Percentiles rank a stretch among this genome's conserved stretches.
phyloP scores from a whole-genome alignment of 1,284 basidiomycete genomes.

The Neolentinus lepideus region DNA sequence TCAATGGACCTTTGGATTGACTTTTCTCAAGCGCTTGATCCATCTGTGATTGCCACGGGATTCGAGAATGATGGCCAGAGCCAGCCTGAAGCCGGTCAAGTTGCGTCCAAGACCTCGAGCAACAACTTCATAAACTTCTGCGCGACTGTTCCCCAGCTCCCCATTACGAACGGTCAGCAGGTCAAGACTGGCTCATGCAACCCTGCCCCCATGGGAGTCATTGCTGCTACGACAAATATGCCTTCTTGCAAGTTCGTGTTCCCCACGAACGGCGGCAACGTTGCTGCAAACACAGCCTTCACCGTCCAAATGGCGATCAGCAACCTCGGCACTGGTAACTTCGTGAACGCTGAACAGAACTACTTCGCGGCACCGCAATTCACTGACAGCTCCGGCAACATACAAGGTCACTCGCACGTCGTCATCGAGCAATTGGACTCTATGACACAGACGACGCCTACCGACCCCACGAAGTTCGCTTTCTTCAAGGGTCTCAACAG shows the following conservation, averaged over 20 bases:
- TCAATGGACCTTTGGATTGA: no score
- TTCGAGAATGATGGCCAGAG: conserved; percentile 38
- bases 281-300: conserved; percentile 47
- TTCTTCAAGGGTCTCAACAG: conserved; percentile 67
- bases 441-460: conserved; percentile 41
- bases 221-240: conserved; percentile 49
- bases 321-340: conserved; percentile 53
- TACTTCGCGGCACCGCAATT: conserved; percentile 67
- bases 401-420: conserved; percentile 60
- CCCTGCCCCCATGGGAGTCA: conserved; percentile 54
- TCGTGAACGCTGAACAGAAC: conserved; percentile 51
- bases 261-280: conserved; percentile 46
- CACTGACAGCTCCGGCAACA: conserved; percentile 41
- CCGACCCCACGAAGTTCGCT: conserved; percentile 46
- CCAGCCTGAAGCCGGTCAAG: conserved; percentile 34
- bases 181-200: conserved; percentile 56
- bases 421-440: conserved; percentile 47
- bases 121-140: conserved; percentile 64
- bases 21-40: conserved; percentile 24
- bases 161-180: conserved; percentile 55
- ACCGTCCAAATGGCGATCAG: conserved; percentile 49
- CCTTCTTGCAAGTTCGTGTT: conserved; percentile 51
- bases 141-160: conserved; percentile 38
- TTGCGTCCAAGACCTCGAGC: conserved; percentile 36
- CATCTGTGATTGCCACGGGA: conserved; percentile 31